Evolutionary conservation across 2,329 filamentous ascomycete species (phyloP), one percentile per base, ranked within the genome.

Genomic region (Lecanicillium sp.): DNA sequence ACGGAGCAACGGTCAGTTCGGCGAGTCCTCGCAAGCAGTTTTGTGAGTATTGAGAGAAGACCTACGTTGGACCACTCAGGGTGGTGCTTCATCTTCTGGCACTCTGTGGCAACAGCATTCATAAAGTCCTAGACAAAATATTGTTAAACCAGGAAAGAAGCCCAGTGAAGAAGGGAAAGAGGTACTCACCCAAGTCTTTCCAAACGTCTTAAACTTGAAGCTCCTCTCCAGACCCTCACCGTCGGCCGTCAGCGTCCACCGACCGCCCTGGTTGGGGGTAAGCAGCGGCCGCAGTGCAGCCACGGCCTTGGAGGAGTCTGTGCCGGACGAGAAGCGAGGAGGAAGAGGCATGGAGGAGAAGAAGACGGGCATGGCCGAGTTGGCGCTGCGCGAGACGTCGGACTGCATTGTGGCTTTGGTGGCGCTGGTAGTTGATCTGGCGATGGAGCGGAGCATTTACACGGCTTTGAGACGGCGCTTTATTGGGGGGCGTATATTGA

Each of bases 51-150:
- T n/a, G 25, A 17, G 2, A 33, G 20, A 15, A 15, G 18, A 56
- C 67, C 47, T 60, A 81, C 81, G 52, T 87, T 87, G 3, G 79
- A 81, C 82, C 82, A 87, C 56, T 87, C 82, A 0, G 83, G 82
- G 51, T 87, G 83, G 55, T 87, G 83, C 49, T 77, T 82, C 51
- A 73, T 71, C 28, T 74, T 56, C 52, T 82, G 81, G 60, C 80
- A 84, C 50, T 85, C 73, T 22, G 79, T 61, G 10, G 81, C 77
- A 12, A 87, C 72, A 3, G 70, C 69, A n/a, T 79, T 82, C 81
- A 87, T 86, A 60, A 87, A 87, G 46, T 81, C 79, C 79, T 83
- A 34, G 13, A 18, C 15, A 29, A 27, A 25, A 14, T 17, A 11
- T 19, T 22, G 20, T 37, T 28, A 12, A 9, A 29, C 5, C 19